A percentile compares a stretch with the other conserved stretches of the same genome.
Evolutionary conservation across 225 moss, liverwort and hornwort species (phyloP).

Genomic region (Asterella californica): DNA sequence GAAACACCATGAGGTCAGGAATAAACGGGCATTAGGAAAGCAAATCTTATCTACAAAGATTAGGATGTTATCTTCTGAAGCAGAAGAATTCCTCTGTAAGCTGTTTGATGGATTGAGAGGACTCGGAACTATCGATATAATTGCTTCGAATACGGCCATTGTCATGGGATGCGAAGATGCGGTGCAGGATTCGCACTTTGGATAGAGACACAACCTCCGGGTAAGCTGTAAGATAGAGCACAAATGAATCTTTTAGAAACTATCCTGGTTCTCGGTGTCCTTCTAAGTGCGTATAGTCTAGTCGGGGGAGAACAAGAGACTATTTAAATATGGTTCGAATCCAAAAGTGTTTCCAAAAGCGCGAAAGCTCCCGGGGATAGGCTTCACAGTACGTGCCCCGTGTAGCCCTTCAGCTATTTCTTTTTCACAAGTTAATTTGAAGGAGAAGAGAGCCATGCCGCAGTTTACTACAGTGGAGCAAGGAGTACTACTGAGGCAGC

Average conservation of each 20-base stretch:
- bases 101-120: constrained; percentile 78
- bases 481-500: constrained; percentile 93
- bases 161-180: constrained; percentile 85
- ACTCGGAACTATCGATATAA: constrained; percentile 81
- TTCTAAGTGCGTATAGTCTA: constrained; percentile 84
- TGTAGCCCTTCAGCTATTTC: constrained; percentile 76
- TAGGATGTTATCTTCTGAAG: constrained; percentile 36
- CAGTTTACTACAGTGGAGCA: constrained; percentile 63
- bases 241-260: constrained; percentile 98
- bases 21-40: constrained; percentile 11
- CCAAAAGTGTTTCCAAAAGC: constrained; percentile 62
- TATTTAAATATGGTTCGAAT: constrained; percentile 49
- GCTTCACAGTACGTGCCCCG: constrained; percentile 64
- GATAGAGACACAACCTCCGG: constrained; percentile 61
- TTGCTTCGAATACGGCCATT: constrained; percentile 93
- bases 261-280: constrained; percentile 87
- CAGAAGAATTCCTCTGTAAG: constrained; percentile 56
- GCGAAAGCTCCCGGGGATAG: constrained; percentile 88
- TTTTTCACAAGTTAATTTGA: constrained; percentile 76
- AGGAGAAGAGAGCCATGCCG: constrained; percentile 52
- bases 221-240: constrained; percentile 61
- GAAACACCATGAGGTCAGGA: constrained; percentile 15
- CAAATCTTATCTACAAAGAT: background rate
- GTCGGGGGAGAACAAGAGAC: constrained; percentile 39
- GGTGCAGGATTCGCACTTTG: constrained; percentile 76